Evolutionary conservation across 2,329 filamentous ascomycete species (phyloP), one percentile per base, ranked within the genome.

Genomic region (Phyllosticta citriasiana): DNA sequence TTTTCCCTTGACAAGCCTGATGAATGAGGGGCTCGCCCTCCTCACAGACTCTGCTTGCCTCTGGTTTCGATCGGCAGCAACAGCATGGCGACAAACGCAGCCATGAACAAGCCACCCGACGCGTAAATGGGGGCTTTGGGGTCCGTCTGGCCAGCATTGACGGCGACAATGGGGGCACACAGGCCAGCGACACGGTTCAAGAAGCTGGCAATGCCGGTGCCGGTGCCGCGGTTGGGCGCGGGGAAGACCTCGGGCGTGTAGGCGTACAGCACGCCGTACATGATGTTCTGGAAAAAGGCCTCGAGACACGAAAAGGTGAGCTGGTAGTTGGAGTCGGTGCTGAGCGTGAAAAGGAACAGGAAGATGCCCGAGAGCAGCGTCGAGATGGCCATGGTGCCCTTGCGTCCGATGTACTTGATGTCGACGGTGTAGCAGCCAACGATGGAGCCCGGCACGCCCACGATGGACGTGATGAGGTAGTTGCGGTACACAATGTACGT

Each of bases 191-290:
- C 69, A 47, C 88, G 78, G 71, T 90, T 91, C 63, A 90, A 72
- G 68, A 88, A 88, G 69, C 84, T 88, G 24, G 85, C 84, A 55
- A 91, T 86, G 52, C 88, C 88, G 0, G 84, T 88, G 5, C 87
- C 88, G 0, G 87, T 88, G 4, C 88, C 88, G 33, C 88, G 78
- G 24, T 87, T 83, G 0, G 87, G 86, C 0, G 87, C 85, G 0
- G 88, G 87, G 73, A 91, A 90, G 27, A 90, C 83, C 68, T 91
- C 88, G 0, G 88, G 88, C 0, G 88, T 90, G 70, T 89, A 91
- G 7, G 87, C 86, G 70, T 89, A 91, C 1, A 91, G 75, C 1
- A 89, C 86, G 61, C 87, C 87, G 73, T 89, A 90, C 67, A 69
- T 70, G 65, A 73, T 67, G 58, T 73, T 72, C 60, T 89, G 86